phyloP scores from a whole-genome alignment of 2,329 filamentous ascomycete species.

The Ustulina deusta region DNA sequence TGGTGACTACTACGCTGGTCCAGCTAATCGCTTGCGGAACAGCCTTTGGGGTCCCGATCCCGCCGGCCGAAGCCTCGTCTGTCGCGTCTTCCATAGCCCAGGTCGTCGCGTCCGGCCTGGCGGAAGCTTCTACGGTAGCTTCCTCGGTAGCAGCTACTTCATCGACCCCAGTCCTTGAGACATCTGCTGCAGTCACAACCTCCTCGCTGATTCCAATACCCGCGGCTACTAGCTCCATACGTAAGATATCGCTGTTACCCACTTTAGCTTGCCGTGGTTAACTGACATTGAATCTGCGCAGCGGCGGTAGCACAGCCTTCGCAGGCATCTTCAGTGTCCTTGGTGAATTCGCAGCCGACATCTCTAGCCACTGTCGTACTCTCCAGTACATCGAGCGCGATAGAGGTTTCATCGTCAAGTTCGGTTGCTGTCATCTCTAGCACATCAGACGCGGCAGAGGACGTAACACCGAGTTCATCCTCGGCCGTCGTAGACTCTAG shows the following conservation, averaged over 20 bases:
- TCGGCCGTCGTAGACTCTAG: constrained; percentile 1
- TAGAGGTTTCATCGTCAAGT: constrained; percentile 2
- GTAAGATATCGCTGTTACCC: neutral
- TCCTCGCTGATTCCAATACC: constrained; percentile 10
- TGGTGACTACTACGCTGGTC: constrained; percentile 47
- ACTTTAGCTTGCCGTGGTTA: neutral
- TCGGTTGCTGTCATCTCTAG: constrained; percentile 3
- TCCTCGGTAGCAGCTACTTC: constrained; percentile 29
- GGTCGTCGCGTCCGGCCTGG: constrained; percentile 41
- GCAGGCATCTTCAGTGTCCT: neutral
- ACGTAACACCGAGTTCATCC: constrained; percentile 5
- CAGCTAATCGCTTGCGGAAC: constrained; percentile 49
- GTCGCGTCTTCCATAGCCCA: constrained; percentile 47
- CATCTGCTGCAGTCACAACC: constrained; percentile 21
- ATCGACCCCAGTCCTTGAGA: constrained; percentile 10
- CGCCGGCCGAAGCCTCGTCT: constrained; percentile 41
- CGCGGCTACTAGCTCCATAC: constrained; percentile 5
- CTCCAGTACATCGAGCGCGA: constrained; percentile 20
- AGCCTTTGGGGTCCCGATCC: constrained; percentile 41
- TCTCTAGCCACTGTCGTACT: constrained; percentile 31
- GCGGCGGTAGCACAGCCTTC: too few species aligned
- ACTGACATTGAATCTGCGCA: constrained; percentile 6
- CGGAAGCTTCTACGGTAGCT: constrained; percentile 28
- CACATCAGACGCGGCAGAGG: neutral
- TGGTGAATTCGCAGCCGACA: constrained; percentile 7